These are phyloP conservation scores for Trichoderma gamsii DNA, from an alignment of 495 filamentous ascomycete genomes.

Conservation along the genomic window DNA sequence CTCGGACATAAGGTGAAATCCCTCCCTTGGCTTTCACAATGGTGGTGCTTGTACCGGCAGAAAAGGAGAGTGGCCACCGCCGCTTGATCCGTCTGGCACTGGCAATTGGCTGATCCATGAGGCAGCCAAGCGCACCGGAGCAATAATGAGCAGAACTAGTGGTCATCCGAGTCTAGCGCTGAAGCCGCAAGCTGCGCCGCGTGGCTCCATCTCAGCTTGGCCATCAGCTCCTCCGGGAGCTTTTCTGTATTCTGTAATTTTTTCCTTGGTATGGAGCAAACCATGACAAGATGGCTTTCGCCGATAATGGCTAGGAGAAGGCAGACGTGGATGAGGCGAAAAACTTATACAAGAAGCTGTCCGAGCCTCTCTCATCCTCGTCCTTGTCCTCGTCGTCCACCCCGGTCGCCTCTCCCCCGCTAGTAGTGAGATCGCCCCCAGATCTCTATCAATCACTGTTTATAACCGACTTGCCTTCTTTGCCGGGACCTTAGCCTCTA, in stretches of 20 bases:
- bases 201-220: conserved; percentile 1
- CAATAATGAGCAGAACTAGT: not conserved
- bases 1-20: not conserved
- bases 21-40: not conserved
- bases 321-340: not conserved
- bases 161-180: not conserved
- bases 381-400: not conserved
- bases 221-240: not conserved
- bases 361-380: not conserved
- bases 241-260: not conserved
- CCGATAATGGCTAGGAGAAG: conserved; percentile 2
- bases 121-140: not conserved
- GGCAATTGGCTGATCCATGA: not conserved
- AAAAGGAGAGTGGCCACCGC: not conserved
- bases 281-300: not conserved
- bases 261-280: not conserved
- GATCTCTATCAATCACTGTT: conserved; percentile 4
- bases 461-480: not conserved
- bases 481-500: not conserved
- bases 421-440: not conserved
- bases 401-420: not conserved
- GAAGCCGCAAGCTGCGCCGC: conserved; percentile 6
- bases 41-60: not conserved
- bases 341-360: not conserved
- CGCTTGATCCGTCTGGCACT: not conserved